A percentile compares a stretch with the other conserved stretches of the same genome.
Evolutionary conservation across 2,329 filamentous ascomycete genomes (phyloP).

Genomic region (Harringtonia lauricola): DNA sequence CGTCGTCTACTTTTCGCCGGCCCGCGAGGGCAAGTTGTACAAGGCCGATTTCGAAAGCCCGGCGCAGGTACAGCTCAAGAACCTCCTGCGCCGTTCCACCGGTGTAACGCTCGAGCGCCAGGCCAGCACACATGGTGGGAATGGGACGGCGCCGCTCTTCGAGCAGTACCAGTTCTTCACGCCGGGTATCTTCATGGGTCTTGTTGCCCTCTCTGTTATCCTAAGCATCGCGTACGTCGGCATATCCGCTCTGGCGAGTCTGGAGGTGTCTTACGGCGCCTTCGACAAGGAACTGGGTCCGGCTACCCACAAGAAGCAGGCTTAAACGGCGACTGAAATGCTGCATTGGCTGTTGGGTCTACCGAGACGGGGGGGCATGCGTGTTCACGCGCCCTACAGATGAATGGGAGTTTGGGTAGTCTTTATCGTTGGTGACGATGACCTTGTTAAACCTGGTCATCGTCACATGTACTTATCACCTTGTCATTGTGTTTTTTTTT

Average conservation of each 20-base stretch:
- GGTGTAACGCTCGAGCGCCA: conserved; percentile 19
- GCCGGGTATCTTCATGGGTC: conserved; percentile 81
- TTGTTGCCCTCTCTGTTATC: conserved; percentile 60
- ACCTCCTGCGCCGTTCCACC: conserved; percentile 23
- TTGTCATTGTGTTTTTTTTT: background rate
- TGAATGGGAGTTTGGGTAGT: background rate
- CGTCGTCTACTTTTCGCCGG: conserved; percentile 62
- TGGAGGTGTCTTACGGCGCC: conserved; percentile 85
- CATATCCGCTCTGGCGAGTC: conserved; percentile 61
- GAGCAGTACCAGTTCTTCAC: conserved; percentile 93
- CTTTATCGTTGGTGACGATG: background rate
- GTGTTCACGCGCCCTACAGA: background rate
- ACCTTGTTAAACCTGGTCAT: background rate
- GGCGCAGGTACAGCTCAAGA: conserved; percentile 65
- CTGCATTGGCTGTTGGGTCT: background rate
- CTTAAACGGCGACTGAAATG: conserved; percentile 17
- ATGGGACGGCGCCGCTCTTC: conserved; percentile 53
- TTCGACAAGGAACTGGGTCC: conserved; percentile 96
- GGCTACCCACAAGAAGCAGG: conserved; percentile 75
- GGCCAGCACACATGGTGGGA: conserved; percentile 23
- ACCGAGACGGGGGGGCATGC: background rate
- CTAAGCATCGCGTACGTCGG: conserved; percentile 71
- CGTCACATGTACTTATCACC: too few relatives aligned
- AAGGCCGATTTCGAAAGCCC: conserved; percentile 52
- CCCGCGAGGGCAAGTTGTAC: conserved; percentile 44